Evolutionary conservation across 768 basidiomycete species (phyloP), one percentile per base, ranked within the genome.

Genomic region (Mycena rosella): DNA sequence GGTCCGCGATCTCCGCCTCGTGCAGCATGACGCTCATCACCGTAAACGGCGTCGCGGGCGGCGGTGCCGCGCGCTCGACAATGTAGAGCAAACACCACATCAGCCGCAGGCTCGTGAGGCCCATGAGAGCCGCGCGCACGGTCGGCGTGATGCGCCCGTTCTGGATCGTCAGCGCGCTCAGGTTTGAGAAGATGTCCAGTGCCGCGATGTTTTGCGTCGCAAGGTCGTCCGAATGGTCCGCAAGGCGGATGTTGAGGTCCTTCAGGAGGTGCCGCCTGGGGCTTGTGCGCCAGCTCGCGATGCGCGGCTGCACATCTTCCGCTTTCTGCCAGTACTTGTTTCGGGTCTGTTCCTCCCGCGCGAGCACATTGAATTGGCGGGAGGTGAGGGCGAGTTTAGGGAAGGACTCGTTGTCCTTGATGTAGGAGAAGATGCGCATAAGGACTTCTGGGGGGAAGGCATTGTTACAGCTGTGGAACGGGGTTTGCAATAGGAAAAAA

Each of bases 351-450:
- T 59, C 58, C 22, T 59, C 58, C 2, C 14, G 47, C 36, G 18
- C 54, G 9, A 56, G n/a, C 4, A 24, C 38, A 56, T 59, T 8
- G 13, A 59, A 48, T 26, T 32, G 45, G 4, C 22, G 44, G 11
- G 58, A 34, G 11, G 36, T 15, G 8, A 24, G 5, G 20, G 20
- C 47, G 4, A 34, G 9, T 14, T 59, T 32, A 9, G 34, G 13
- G 32, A 59, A 48, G 29, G 45, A 48, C 22, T 59, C 45, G 30
- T 47, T 36, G 58, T 59, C 58, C 27, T 48, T 32, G 11, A 59
- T 45, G 24, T 48, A 59, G 26, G 58, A 48, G 58, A 48, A 30
- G 7, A 59, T 59, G 20, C 44, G 58, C 58, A 59, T 27, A 29
- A 29, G 13, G 2, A 48, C 45, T 48, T 59, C 44, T 15, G 58